Evolutionary conservation across 1,284 basidiomycete species (phyloP), one percentile per base, ranked within the genome.

Genomic region (Pyrrhoderma noxium): DNA sequence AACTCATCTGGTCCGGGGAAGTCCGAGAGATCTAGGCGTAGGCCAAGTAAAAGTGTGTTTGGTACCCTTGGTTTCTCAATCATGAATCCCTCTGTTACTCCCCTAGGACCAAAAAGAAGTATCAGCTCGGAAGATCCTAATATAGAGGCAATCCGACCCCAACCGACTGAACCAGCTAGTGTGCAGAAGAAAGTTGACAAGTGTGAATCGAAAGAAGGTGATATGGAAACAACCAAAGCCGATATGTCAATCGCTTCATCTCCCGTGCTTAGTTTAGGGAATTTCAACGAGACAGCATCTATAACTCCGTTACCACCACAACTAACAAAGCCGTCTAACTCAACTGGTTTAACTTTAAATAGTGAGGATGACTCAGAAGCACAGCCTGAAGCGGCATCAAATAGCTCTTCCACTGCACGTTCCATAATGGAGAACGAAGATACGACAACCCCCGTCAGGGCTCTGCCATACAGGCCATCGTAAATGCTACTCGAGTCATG

Each of bases 401-500:
- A 31, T 31, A 31, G 27, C 27, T 11, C 27, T 31, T 31, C 27
- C 11, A 31, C 27, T 5, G 5, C 27, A 31, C 27, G 27, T 31
- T 31, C 27, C 11, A 31, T 31, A 11, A 31, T 11, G 7, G 27
- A 31, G 5, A 31, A 5, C 11, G 27, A 31, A 5, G 5, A 31
- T 31, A 31, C 27, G 11, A 5, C 27, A 5, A 31, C 27, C 11
- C 27, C 27, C 64, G 65, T 3, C 85, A 86, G 61, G 82, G 83
- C 2, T 63, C 80, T 0, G 75, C 80, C 0, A 61, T 91, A 5
- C 77, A 77, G n/a, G 88, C 89, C 0, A 88, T 91, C 51, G 75
- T 78, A n/a, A 80, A 89, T 52, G 87, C 88, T 0, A 91, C 85
- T n/a, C 80, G 92, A 1, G 85, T 94, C 35, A 88, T 94, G 81